These are phyloP conservation scores for Carex kokanica DNA, from an alignment of 176 grass and related monocot genomes.

Conservation along the genomic window DNA sequence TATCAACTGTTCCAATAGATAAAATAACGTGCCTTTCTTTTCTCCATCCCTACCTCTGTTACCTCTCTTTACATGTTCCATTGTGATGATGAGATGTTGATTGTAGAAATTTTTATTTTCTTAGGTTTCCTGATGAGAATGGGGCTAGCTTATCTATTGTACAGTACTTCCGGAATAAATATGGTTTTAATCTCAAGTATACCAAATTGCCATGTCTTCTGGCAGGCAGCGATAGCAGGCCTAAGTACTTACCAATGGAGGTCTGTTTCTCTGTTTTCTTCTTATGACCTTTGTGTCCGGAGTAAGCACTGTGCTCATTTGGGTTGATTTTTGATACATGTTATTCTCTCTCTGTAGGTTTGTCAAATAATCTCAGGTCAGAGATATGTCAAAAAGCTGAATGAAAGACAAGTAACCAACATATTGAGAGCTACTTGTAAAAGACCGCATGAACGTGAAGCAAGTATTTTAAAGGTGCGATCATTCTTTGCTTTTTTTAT, in stretches of 20 bases:
- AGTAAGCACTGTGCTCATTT: background rate
- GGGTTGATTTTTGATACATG: slow-evolving; percentile 1
- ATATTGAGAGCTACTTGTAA: slow-evolving; percentile 57
- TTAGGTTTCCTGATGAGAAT: slow-evolving; percentile 51
- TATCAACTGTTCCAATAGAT: slow-evolving; percentile 41
- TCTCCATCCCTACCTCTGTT: background rate
- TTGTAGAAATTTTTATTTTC: background rate
- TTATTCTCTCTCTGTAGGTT: slow-evolving; percentile 37
- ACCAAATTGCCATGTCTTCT: slow-evolving; percentile 63
- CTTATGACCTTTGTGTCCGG: background rate
- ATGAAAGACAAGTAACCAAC: slow-evolving; percentile 46
- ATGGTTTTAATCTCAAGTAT: slow-evolving; percentile 36
- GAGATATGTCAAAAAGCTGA: slow-evolving; percentile 55
- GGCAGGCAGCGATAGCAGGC: slow-evolving; percentile 52
- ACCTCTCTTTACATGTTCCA: background rate
- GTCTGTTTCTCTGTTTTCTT: slow-evolving; percentile 26
- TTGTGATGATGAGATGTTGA: background rate
- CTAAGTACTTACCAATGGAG: slow-evolving; percentile 73
- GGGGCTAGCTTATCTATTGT: slow-evolving; percentile 41
- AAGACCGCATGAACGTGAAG: slow-evolving; percentile 42
- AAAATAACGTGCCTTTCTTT: slow-evolving; percentile 39
- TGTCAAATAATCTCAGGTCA: slow-evolving; percentile 64
- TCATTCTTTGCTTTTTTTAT: background rate
- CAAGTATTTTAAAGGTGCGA: slow-evolving; percentile 41
- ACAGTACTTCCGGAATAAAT: slow-evolving; percentile 57